Conservation (phyloP, 345 rosid genomes). For the Eutrema heterophyllum region DNA sequence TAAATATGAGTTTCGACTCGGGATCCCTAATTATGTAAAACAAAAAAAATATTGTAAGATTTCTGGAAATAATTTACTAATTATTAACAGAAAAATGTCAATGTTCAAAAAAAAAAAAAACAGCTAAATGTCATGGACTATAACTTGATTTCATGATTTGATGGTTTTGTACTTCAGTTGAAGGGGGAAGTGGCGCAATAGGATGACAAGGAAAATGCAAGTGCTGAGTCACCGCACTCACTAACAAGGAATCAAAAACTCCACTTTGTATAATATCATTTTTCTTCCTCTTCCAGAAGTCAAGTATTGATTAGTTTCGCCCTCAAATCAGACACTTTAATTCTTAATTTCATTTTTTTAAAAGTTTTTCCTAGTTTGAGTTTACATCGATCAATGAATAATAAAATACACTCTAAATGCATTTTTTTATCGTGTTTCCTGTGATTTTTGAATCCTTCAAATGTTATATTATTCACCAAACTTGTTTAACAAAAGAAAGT, state of each 20-base stretch:
- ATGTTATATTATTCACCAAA: background rate
- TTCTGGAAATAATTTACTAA: too few relatives aligned
- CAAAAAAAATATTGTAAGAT: too few relatives aligned
- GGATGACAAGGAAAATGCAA: slow-evolving; percentile 25
- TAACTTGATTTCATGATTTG: slow-evolving; percentile 17
- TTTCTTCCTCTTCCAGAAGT: slow-evolving; percentile 5
- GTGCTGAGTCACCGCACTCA: slow-evolving; percentile 30
- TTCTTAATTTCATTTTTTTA: background rate
- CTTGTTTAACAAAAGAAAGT: background rate
- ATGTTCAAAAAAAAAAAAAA: too few relatives aligned
- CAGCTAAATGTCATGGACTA: slow-evolving; percentile 18
- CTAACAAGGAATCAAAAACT: slow-evolving; percentile 26
- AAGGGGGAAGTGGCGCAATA: slow-evolving; percentile 21
- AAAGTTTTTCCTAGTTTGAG: background rate
- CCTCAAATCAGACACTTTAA: background rate
- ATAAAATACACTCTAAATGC: background rate
- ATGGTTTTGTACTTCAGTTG: slow-evolving; percentile 22
- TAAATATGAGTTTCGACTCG: too few relatives aligned
- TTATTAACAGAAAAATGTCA: too few relatives aligned
- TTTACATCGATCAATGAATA: background rate
- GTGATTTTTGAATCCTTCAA: background rate
- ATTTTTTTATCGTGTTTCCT: background rate
- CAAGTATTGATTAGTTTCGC: background rate
- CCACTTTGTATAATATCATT: slow-evolving; percentile 9
- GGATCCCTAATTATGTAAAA: too few relatives aligned